These are phyloP conservation scores for Fusarium sp. DNA, from an alignment of 2,329 filamentous ascomycete species.

Conservation along the genomic window DNA sequence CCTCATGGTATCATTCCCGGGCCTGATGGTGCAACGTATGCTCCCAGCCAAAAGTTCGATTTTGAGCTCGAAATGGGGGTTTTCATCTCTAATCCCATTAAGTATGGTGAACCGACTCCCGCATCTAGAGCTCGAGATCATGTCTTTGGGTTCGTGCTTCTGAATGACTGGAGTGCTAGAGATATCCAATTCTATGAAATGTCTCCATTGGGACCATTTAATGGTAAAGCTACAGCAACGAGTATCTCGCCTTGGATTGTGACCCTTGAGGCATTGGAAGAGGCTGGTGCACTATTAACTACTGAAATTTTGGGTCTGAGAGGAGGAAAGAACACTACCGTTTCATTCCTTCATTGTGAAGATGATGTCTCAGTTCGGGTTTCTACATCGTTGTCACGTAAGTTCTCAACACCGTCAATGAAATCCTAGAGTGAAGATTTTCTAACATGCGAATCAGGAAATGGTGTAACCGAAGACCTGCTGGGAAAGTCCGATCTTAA, in stretches of 20 bases:
- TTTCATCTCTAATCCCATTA: not conserved
- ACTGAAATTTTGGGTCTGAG: not conserved
- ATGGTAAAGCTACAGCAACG: not conserved
- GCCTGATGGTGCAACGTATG: not conserved
- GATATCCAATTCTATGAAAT: not conserved
- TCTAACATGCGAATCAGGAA: not conserved
- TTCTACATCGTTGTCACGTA: not conserved
- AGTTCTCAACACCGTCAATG: not conserved
- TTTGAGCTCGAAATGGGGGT: not conserved
- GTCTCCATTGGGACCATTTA: not conserved
- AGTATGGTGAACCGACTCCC: not conserved
- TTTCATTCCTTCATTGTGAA: not conserved
- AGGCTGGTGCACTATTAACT: not conserved
- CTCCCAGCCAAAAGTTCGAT: not conserved
- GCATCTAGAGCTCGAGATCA: not conserved
- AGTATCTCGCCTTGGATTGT: not conserved
- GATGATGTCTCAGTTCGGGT: not conserved
- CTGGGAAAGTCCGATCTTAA: not conserved
- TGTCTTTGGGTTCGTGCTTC: not conserved
- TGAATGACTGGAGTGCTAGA: not conserved
- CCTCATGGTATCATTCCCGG: not conserved
- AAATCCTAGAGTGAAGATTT: fast-evolving
- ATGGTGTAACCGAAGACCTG: not conserved
- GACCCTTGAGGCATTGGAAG: not conserved
- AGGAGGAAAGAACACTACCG: not conserved